phyloP scores from a whole-genome alignment of 495 filamentous ascomycete genomes.

The Trichoderma gamsii region DNA sequence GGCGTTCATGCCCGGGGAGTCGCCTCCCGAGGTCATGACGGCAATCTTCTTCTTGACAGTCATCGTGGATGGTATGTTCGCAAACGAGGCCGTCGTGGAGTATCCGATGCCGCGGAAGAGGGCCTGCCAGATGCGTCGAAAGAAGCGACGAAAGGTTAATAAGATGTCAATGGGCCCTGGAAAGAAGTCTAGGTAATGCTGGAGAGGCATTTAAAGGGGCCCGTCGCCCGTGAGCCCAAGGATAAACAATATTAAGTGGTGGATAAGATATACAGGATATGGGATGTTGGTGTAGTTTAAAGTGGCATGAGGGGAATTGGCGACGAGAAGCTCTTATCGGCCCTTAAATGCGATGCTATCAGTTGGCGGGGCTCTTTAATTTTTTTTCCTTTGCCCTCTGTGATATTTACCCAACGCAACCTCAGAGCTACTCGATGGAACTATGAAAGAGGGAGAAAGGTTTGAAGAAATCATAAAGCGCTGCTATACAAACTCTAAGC shows the following conservation, averaged over 20 bases:
- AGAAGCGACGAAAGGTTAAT: slow-evolving; percentile 15
- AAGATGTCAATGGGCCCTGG: slow-evolving; percentile 14
- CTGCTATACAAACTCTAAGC: background rate
- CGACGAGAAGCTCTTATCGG: slow-evolving; percentile 7
- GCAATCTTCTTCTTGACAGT: slow-evolving; percentile 70
- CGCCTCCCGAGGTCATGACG: slow-evolving; percentile 94
- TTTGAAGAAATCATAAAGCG: background rate
- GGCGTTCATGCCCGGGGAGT: slow-evolving; percentile 97
- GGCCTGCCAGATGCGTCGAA: slow-evolving; percentile 6
- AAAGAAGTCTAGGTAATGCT: slow-evolving; percentile 14
- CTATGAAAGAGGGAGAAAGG: background rate
- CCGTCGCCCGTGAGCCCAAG: slow-evolving; percentile 7
- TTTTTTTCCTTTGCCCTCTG: background rate
- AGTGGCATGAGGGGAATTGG: slow-evolving; percentile 13
- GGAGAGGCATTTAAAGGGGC: slow-evolving; percentile 15
- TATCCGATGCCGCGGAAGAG: slow-evolving; percentile 12
- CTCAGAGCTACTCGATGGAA: background rate
- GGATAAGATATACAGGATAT: background rate
- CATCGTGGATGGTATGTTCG: slow-evolving; percentile 26
- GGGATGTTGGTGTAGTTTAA: background rate
- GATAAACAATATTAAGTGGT: background rate
- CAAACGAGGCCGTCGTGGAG: slow-evolving; percentile 1
- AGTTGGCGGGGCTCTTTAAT: slow-evolving; percentile 2
- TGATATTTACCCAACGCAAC: background rate
- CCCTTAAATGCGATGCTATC: background rate